Percentiles rank a stretch among this genome's conserved stretches.
phyloP scores from a whole-genome alignment of 179 eudicot genomes.

The Kewa caespitosa region DNA sequence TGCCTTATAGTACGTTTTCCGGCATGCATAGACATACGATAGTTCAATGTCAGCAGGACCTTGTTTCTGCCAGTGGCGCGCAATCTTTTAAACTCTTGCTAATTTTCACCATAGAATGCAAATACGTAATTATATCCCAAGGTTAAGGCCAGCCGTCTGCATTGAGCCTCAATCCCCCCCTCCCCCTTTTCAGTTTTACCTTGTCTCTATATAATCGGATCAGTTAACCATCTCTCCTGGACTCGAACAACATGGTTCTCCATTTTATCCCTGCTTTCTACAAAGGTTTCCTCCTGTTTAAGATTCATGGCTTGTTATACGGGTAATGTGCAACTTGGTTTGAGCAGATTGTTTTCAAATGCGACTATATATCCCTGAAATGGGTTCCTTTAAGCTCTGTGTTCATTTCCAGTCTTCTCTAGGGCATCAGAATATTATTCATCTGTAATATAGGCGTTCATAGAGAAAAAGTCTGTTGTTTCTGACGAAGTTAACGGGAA shows the following conservation, averaged over 20 bases:
- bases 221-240: neutral
- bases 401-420: too few relatives aligned
- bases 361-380: too few relatives aligned
- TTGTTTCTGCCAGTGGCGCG: neutral
- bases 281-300: too few relatives aligned
- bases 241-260: neutral
- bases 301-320: too few relatives aligned
- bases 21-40: neutral
- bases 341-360: too few relatives aligned
- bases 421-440: too few relatives aligned
- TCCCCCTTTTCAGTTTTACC: neutral
- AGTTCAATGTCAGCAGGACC: neutral
- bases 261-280: neutral
- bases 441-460: neutral
- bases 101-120: neutral
- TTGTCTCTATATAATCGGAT: neutral
- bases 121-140: neutral
- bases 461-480: neutral
- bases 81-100: neutral
- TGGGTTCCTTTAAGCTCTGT: too few relatives aligned
- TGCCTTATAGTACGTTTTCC: neutral
- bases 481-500: neutral
- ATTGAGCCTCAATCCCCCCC: neutral
- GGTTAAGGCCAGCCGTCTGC: neutral
- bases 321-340: too few relatives aligned